Conservation (phyloP, 257 asterid genomes). For the Paraleonurus japonicus region DNA sequence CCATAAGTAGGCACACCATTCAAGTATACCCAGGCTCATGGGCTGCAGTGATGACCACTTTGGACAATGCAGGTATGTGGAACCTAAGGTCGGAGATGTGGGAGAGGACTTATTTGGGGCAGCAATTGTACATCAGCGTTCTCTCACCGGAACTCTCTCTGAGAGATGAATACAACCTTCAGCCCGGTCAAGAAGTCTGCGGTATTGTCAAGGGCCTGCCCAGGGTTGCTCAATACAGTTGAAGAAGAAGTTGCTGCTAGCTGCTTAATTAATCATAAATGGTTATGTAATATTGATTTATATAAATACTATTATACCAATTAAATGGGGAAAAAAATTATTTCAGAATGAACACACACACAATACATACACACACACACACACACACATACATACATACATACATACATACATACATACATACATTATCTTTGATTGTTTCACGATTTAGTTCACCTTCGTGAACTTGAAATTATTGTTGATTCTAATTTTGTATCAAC, state of each 20-base stretch:
- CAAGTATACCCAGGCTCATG: slow-evolving; percentile 64
- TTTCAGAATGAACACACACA: background rate
- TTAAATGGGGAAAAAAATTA: background rate
- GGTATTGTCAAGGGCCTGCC: slow-evolving; percentile 46
- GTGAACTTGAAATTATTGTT: background rate
- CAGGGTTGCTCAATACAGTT: slow-evolving; percentile 34
- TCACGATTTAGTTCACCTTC: background rate
- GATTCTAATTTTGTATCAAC: background rate
- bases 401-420: background rate
- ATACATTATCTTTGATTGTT: background rate
- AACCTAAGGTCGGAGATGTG: slow-evolving; percentile 53
- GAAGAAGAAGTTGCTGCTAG: background rate
- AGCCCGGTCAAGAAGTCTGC: slow-evolving; percentile 35
- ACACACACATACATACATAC: no score
- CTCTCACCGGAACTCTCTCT: slow-evolving; percentile 41
- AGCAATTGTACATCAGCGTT: slow-evolving; percentile 49
- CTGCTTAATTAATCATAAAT: background rate
- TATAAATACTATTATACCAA: background rate
- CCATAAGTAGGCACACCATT: slow-evolving; percentile 52
- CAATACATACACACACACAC: no score
- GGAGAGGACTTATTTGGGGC: slow-evolving; percentile 57
- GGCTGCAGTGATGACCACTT: slow-evolving; percentile 54
- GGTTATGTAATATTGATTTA: background rate
- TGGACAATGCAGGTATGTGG: slow-evolving; percentile 67
- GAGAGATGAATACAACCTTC: slow-evolving; percentile 55